Evolutionary conservation across 345 rosid species (phyloP), one percentile per base, ranked within the genome.

Genomic region (Reutealis trisperma): DNA sequence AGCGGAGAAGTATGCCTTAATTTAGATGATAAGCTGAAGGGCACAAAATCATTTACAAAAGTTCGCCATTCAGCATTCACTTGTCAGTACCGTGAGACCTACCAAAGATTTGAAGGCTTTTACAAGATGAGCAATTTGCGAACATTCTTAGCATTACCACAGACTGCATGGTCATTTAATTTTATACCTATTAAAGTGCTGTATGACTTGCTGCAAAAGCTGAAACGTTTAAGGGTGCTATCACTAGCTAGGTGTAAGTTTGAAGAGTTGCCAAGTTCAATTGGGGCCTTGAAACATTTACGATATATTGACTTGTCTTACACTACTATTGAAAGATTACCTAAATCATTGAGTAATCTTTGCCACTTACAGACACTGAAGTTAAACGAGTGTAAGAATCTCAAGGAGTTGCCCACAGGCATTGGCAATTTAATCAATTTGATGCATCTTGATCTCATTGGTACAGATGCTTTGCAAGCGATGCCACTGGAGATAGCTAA

Each of bases 261-360:
- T 83, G 15, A 4, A 54, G 21, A 0, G 1, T 18, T 54, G 8
- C 22, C 22, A 18, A 2, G 59, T 55, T 55, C 59, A 1, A 18
- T 55, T 55, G 22, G 59, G 6, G 16, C 21, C 59, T 55, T 55
- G 22, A 55, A 55, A 19, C n/a, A 67, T 67, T 67, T 67, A 44
- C 52, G 54, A 42, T 67, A 67, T 47, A 25, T 67, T 42, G 47
- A 67, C 47, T 67, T 67, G 54, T 67, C 70, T 67, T n/a, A 67
- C 30, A 42, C 52, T 44, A 19, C 21, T 2, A 67, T 67, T n/a
- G 42, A 19, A 44, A n/a, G 25, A 24, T n/a, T 67, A 22, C 70
- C 54, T 67, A 47, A 42, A 21, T 67, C 70, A 7, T 13, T 67
- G 24, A 8, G 52, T 44, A 19, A 18, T 44, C 54, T 67, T 9